Conservation (phyloP, 768 basidiomycete genomes). For the Tubosaeta sp. region DNA sequence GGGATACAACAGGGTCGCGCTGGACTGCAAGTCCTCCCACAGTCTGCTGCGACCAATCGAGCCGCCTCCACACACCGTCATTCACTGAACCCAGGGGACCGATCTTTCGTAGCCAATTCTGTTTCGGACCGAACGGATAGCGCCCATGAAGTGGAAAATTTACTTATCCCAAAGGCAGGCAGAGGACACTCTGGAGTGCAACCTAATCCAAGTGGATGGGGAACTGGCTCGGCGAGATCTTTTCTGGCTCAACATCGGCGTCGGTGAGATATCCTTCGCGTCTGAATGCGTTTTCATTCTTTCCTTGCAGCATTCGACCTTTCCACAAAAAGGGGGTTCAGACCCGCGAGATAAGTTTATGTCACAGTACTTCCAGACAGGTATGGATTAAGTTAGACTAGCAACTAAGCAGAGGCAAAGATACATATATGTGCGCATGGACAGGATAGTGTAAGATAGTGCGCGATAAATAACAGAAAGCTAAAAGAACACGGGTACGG, state of each 20-base stretch:
- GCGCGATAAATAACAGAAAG: constrained; percentile 9
- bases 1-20: constrained; percentile 31
- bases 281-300: not conserved
- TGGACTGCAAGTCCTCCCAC: constrained; percentile 28
- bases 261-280: constrained; percentile 10
- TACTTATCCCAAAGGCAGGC: constrained; percentile 38
- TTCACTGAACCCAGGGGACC: constrained; percentile 36
- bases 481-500: not conserved
- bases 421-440: constrained; percentile 21
- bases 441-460: constrained; percentile 10
- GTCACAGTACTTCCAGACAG: not conserved
- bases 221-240: constrained; percentile 23
- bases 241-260: constrained; percentile 25
- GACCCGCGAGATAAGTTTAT: constrained; percentile 34
- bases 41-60: constrained; percentile 22
- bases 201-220: constrained; percentile 36
- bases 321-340: constrained; percentile 43
- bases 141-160: constrained; percentile 67
- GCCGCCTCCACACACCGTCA: constrained; percentile 38
- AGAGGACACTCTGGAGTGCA: constrained; percentile 19
- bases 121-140: constrained; percentile 62
- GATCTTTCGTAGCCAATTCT: constrained; percentile 41
- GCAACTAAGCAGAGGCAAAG: constrained; percentile 12
- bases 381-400: constrained; percentile 16
- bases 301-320: constrained; percentile 41